Conservation (phyloP, 352 stramenopile species). For the Phytophthora pluvialis region DNA sequence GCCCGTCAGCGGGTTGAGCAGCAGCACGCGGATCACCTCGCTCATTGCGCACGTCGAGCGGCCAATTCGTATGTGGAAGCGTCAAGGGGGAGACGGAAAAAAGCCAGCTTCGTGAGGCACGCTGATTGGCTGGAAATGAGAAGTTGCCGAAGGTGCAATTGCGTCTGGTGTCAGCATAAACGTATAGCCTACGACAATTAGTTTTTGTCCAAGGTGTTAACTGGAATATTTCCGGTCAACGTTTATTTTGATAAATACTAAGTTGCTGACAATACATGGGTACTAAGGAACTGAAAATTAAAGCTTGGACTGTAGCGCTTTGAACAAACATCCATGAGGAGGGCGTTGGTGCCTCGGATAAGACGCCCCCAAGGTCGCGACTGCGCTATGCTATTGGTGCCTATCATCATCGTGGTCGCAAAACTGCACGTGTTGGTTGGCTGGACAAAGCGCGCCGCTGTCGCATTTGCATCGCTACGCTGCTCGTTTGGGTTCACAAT, state of each 20-base stretch:
- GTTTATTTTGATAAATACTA: too few species aligned
- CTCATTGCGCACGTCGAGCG: slow-evolving; percentile 47
- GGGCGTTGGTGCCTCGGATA: neutral
- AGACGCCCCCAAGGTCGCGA: neutral
- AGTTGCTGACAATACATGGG: too few species aligned
- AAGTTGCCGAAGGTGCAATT: neutral
- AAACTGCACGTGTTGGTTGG: neutral
- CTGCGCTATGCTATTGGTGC: neutral
- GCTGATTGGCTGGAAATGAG: slow-evolving; percentile 1
- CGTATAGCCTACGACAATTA: too few species aligned
- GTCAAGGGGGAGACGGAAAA: neutral
- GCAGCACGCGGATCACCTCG: slow-evolving; percentile 83
- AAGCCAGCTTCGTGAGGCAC: neutral
- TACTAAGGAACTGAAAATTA: too few species aligned
- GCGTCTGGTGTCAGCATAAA: neutral
- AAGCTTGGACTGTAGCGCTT: too few species aligned
- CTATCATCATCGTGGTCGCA: neutral
- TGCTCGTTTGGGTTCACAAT: slow-evolving; percentile 10
- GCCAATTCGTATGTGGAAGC: slow-evolving; percentile 23
- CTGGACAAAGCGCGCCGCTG: neutral
- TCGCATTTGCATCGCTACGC: neutral
- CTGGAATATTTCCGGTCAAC: too few species aligned
- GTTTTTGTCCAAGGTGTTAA: too few species aligned
- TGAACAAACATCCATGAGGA: neutral
- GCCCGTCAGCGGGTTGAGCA: slow-evolving; percentile 74